Evolutionary conservation across 257 asterid genomes (phyloP), one percentile per base, ranked within the genome.

Genomic region (Leptodermis oblonga): DNA sequence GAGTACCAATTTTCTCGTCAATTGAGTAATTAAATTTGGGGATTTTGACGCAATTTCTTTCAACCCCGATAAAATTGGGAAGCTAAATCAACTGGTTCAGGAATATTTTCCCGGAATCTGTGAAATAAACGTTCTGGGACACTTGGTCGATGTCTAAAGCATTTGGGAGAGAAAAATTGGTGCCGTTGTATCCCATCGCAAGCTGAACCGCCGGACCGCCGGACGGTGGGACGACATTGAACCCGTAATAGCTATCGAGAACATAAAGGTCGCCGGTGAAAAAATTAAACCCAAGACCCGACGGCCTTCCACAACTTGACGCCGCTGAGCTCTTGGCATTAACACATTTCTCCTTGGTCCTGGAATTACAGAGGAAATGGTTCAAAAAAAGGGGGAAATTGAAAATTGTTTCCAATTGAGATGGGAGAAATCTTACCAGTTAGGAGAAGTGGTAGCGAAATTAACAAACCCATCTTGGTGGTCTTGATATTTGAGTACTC

Each of bases 391-490:
- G 9, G 9, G 39, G 39, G 39, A 34, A 34, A 34, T 34, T 45
- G 52, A 48, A 48, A 48, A 39, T 5, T 9, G 12, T 39, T 39
- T 39, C 45, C 7, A 5, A 39, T 34, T 34, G 46, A 41, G 10
- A 10, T 2, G 18, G 14, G 26, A 26, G 30, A 13, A 10, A 48
- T 18, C n/a, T 17, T 76, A 87, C 87, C 90, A 79, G 14, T 69
- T 73, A 31, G 84, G 78, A 31, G 85, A 61, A 26, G 87, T 85
- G 65, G 70, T 66, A 26, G 89, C 90, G 36, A 83, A 87, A 23
- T 80, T 83, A 3, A 56, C 36, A 48, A 85, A 87, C 3, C 74
- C 76, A 23, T 28, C 6, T 8, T 30, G 33, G 1, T 78, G 73
- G 55, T 73, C 82, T 37, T 68, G 17, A 37, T 58, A 79, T 58